These are phyloP conservation scores for Cladophialophora chaetospira DNA, from an alignment of 2,329 filamentous ascomycete species.

Conservation along the genomic window DNA sequence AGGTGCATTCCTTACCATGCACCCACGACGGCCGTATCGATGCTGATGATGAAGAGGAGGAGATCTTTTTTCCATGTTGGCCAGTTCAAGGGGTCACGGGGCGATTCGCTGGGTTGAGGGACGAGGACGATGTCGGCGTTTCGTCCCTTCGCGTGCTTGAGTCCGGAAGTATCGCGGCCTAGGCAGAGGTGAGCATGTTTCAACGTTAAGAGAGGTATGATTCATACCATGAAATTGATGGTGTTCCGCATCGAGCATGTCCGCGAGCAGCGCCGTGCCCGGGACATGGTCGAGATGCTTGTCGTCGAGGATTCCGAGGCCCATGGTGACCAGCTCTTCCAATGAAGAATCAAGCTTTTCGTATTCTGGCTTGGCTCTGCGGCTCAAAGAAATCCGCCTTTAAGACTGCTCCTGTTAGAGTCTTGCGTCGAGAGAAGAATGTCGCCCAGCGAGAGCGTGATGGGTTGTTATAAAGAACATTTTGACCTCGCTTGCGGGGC, in stretches of 20 bases:
- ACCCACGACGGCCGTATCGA: constrained; percentile 42
- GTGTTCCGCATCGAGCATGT: constrained; percentile 26
- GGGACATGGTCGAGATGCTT: constrained; percentile 32
- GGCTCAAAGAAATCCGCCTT: not conserved
- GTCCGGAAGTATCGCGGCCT: constrained; percentile 34
- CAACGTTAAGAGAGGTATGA: not conserved
- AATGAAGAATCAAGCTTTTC: not conserved
- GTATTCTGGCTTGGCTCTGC: not conserved
- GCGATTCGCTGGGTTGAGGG: constrained; percentile 37
- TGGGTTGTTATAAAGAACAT: constrained; percentile 3
- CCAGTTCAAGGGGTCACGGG: constrained; percentile 39
- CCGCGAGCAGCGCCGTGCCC: constrained; percentile 30
- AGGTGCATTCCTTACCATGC: no score
- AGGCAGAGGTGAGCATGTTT: not conserved
- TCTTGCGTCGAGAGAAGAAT: not conserved
- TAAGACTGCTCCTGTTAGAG: not conserved
- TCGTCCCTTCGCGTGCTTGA: constrained; percentile 35
- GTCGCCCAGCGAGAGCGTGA: not conserved
- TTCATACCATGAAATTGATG: constrained; percentile 25
- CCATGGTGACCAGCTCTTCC: constrained; percentile 28
- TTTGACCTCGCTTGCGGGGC: constrained; percentile 10
- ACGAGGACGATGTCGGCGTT: constrained; percentile 37
- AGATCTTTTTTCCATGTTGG: constrained; percentile 43
- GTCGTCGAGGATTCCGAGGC: constrained; percentile 38
- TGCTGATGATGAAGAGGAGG: constrained; percentile 43